phyloP scores from a whole-genome alignment of 768 basidiomycete genomes.

The Xanthoconium purpureum region DNA sequence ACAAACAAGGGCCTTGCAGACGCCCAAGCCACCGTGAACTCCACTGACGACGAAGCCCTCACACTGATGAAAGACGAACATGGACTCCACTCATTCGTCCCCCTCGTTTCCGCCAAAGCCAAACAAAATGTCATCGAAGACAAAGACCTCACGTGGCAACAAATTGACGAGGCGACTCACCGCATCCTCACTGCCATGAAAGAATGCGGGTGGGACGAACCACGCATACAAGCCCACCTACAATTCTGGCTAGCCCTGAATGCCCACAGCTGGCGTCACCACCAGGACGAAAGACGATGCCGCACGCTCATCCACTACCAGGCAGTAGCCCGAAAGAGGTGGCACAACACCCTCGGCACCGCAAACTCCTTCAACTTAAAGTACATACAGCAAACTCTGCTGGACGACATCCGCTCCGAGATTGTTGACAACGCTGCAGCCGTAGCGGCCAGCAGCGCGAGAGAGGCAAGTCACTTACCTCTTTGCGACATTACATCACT shows the following conservation, averaged over 20 bases:
- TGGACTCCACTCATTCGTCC: neutral
- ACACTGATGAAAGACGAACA: neutral
- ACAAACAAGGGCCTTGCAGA: neutral
- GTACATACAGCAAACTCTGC: neutral
- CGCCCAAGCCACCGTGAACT: neutral
- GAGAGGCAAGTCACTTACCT: neutral
- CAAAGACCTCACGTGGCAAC: neutral
- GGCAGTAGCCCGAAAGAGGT: neutral
- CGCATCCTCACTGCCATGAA: neutral
- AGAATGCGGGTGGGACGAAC: neutral
- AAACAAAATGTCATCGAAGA: neutral
- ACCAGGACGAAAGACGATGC: neutral
- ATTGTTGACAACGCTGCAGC: neutral
- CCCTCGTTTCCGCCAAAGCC: neutral
- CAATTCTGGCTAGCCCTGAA: neutral
- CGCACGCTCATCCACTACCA: neutral
- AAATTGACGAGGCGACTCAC: neutral
- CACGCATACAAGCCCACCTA: neutral
- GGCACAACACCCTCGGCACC: neutral
- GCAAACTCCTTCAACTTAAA: neutral
- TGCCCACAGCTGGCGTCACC: neutral
- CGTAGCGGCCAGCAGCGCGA: neutral
- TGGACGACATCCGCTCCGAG: neutral
- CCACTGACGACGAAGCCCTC: neutral
- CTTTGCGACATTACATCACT: too few species aligned